These are phyloP conservation scores for Dothistroma pini DNA, from an alignment of 2,329 filamentous ascomycete species.

Conservation along the genomic window DNA sequence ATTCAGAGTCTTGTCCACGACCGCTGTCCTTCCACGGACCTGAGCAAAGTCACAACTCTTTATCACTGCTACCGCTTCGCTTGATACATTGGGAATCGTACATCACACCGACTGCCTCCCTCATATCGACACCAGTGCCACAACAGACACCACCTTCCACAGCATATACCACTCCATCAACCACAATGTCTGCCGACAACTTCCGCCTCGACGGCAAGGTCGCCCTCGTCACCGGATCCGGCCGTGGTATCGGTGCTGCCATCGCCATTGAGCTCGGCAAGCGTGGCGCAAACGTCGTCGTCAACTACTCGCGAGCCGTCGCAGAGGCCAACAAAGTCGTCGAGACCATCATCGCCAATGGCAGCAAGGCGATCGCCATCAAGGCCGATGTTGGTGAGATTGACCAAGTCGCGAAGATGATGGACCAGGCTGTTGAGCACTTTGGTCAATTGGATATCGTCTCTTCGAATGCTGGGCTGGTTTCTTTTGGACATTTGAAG, in stretches of 20 bases:
- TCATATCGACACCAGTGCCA: not conserved
- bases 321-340: constrained; percentile 62
- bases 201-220: constrained; percentile 50
- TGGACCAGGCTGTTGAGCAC: constrained; percentile 56
- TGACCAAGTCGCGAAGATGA: constrained; percentile 57
- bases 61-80: not conserved
- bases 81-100: not conserved
- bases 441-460: constrained; percentile 66
- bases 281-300: constrained; percentile 60
- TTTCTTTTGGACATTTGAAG: constrained; percentile 50
- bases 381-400: constrained; percentile 64
- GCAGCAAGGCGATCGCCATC: constrained; percentile 59
- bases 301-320: constrained; percentile 62
- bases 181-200: constrained; percentile 29
- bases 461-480: constrained; percentile 61
- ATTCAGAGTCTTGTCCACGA: not conserved
- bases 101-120: not conserved
- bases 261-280: constrained; percentile 62
- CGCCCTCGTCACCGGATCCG: constrained; percentile 49
- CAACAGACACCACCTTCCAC: constrained; percentile 1
- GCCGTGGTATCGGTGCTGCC: constrained; percentile 61
- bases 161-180: constrained; percentile 13
- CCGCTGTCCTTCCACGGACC: constrained; percentile 1
- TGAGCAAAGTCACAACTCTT: not conserved
- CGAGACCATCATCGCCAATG: constrained; percentile 58